Conservation (phyloP, 345 rosid genomes). For the Firmiana major region DNA sequence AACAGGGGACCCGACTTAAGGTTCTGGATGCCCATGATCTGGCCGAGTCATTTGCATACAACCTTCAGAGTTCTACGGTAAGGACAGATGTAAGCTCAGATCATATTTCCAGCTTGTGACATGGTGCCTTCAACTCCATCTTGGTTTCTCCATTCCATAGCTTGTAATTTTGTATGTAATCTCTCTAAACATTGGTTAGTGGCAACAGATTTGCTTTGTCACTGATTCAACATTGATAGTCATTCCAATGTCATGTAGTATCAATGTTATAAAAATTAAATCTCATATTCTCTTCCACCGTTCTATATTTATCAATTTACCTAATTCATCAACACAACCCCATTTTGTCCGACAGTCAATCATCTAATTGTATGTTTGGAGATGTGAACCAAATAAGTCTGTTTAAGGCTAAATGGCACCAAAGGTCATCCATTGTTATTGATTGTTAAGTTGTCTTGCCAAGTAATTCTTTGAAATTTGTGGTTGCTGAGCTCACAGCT, state of each 20-base stretch:
- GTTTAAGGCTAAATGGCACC: neutral
- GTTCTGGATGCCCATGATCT: conserved; percentile 63
- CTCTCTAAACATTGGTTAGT: neutral
- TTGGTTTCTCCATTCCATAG: neutral
- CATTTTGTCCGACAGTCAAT: neutral
- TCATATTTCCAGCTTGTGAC: conserved; percentile 56
- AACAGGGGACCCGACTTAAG: conserved; percentile 88
- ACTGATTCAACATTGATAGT: neutral
- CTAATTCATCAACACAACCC: neutral
- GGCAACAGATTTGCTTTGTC: conserved; percentile 1
- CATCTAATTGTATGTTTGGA: neutral
- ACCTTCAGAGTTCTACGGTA: conserved; percentile 32
- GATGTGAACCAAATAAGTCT: neutral
- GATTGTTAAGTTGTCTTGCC: too few species aligned
- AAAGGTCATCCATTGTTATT: neutral
- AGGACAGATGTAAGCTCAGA: conserved; percentile 62
- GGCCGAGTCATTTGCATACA: conserved; percentile 59
- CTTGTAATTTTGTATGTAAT: neutral
- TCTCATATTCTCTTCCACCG: neutral
- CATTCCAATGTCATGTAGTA: neutral
- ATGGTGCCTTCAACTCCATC: neutral
- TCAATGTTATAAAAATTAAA: neutral
- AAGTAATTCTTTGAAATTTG: neutral
- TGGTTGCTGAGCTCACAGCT: neutral
- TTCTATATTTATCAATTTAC: neutral